phyloP scores from a whole-genome alignment of 306 rosid species.

The Sphenostylis stenocarpa region DNA sequence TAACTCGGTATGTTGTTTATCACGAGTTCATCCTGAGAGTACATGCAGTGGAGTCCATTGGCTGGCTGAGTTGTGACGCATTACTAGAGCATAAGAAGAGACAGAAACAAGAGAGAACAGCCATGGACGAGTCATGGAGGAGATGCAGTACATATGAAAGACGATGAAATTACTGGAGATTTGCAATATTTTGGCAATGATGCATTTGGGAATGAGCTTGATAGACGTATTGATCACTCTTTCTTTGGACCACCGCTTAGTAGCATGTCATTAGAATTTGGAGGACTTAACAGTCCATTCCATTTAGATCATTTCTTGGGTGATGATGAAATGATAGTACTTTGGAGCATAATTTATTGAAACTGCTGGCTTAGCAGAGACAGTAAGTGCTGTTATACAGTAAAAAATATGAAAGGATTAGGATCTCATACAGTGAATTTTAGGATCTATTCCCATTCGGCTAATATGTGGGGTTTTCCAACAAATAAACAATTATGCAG shows the following conservation, averaged over 20 bases:
- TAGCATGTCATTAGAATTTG: slow-evolving; percentile 60
- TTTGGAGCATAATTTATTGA: slow-evolving; percentile 75
- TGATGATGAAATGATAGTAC: slow-evolving; percentile 76
- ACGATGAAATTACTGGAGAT: slow-evolving; percentile 55
- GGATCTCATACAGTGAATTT: not conserved
- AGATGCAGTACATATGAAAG: slow-evolving; percentile 42
- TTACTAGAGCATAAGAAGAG: too few species aligned
- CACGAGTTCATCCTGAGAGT: too few species aligned
- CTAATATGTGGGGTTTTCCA: not conserved
- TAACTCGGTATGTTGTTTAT: too few species aligned
- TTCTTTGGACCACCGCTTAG: slow-evolving; percentile 64
- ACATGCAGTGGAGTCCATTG: too few species aligned
- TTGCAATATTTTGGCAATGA: too few species aligned
- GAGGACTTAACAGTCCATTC: slow-evolving; percentile 56
- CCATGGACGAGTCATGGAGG: too few species aligned
- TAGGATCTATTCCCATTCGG: not conserved
- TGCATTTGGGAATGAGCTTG: too few species aligned
- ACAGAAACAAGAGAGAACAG: too few species aligned
- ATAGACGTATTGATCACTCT: slow-evolving; percentile 44
- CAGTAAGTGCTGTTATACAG: slow-evolving; percentile 38
- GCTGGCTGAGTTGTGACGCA: too few species aligned
- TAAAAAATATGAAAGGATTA: not conserved
- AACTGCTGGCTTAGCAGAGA: slow-evolving; percentile 36
- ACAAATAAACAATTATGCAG: not conserved
- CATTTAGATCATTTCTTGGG: slow-evolving; percentile 48